Conservation (phyloP, 495 filamentous ascomycete species). For the Talaromyces adpressus region DNA sequence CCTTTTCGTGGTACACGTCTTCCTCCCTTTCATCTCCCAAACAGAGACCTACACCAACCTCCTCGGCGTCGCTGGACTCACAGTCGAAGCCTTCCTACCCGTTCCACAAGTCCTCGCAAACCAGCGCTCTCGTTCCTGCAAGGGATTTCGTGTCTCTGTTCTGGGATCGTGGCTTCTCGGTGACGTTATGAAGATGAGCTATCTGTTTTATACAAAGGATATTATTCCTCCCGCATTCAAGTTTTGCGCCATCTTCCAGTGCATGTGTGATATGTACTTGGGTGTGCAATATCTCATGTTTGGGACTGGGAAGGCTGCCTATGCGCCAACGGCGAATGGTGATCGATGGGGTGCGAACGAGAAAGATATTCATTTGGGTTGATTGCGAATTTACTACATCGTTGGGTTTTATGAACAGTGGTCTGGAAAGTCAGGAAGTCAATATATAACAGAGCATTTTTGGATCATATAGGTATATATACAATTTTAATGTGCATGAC, state of each 20-base stretch:
- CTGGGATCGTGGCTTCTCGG: constrained; percentile 83
- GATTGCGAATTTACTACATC: constrained; percentile 4
- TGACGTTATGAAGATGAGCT: constrained; percentile 93
- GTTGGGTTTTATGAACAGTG: not conserved
- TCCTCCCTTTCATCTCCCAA: constrained; percentile 56
- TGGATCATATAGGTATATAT: not conserved
- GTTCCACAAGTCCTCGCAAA: constrained; percentile 86
- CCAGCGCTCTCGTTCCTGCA: constrained; percentile 68
- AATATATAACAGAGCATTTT: not conserved
- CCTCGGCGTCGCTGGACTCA: constrained; percentile 77
- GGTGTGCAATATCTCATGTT: constrained; percentile 84
- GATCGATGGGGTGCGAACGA: constrained; percentile 25
- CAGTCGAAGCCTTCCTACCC: constrained; percentile 83
- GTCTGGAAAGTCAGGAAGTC: not conserved
- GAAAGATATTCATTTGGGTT: constrained; percentile 41
- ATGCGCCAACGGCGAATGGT: constrained; percentile 18
- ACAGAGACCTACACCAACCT: constrained; percentile 61
- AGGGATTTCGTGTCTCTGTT: constrained; percentile 83
- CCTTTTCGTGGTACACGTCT: constrained; percentile 62
- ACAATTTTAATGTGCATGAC: not conserved
- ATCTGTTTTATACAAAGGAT: constrained; percentile 71
- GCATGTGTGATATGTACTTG: constrained; percentile 72
- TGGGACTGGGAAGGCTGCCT: constrained; percentile 43
- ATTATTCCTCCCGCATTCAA: constrained; percentile 82
- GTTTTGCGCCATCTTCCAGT: constrained; percentile 87